A percentile compares a stretch with the other conserved stretches of the same genome.
Evolutionary conservation across 225 moss, liverwort and hornwort genomes (phyloP).

Genomic region (Rhytidiadelphus loreus): DNA sequence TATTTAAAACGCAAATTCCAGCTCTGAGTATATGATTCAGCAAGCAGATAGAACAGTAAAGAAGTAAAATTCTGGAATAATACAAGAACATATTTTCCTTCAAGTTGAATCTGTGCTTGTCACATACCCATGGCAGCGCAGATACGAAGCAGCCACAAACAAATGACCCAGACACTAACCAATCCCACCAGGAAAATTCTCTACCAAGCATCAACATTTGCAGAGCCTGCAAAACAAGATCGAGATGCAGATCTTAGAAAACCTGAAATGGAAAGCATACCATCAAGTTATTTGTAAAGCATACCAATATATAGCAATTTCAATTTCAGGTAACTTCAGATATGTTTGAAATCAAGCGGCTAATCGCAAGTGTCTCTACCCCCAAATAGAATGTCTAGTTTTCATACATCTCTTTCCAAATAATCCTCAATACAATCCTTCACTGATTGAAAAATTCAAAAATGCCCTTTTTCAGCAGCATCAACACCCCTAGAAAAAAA

Average conservation of each 20-base stretch:
- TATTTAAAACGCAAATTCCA: not conserved
- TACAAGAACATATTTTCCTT: not conserved
- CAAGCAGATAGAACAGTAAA: not conserved
- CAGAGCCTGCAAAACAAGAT: constrained; percentile 8
- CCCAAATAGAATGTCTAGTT: not conserved
- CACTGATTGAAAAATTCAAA: not conserved
- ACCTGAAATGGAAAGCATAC: not conserved
- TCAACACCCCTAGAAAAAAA: not conserved
- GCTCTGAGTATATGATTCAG: not conserved
- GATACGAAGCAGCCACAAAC: constrained; percentile 29
- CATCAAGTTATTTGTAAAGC: not conserved
- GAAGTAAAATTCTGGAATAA: not conserved
- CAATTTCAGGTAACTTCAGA: not conserved
- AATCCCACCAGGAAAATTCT: constrained; percentile 15
- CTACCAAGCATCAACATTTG: constrained; percentile 26
- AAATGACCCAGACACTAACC: constrained; percentile 25
- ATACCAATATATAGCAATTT: not conserved
- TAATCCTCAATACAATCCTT: too few relatives aligned
- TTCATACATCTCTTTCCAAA: not conserved
- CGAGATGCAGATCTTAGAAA: not conserved
- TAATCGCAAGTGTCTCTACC: not conserved
- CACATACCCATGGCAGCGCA: constrained; percentile 37
- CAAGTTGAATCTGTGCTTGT: not conserved
- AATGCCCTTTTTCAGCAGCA: not conserved
- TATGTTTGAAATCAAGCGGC: not conserved